Evolutionary conservation across 768 basidiomycete species (phyloP).

Genomic region (Gloeopeniophorella convolvens): DNA sequence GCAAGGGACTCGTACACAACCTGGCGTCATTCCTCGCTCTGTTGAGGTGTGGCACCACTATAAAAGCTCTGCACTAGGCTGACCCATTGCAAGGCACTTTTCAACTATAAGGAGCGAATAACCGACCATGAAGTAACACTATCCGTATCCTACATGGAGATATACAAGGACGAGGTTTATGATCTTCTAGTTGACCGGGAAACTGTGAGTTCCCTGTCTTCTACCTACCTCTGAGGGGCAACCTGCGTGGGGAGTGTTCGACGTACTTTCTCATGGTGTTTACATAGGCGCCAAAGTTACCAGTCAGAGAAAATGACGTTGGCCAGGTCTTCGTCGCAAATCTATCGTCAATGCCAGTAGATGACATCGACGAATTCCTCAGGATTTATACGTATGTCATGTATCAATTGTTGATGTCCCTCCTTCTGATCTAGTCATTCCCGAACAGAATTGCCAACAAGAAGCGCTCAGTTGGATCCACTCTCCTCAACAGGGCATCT

Average conservation of each 20-base stretch:
- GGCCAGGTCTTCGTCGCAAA: slow-evolving; percentile 54
- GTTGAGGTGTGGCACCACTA: slow-evolving; percentile 47
- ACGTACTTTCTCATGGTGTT: not conserved
- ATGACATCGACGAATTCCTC: slow-evolving; percentile 43
- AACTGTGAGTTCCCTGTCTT: slow-evolving; percentile 39
- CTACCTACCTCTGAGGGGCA: not conserved
- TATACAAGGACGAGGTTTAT: slow-evolving; percentile 88
- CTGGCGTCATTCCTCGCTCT: slow-evolving; percentile 82
- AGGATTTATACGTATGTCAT: slow-evolving; percentile 38
- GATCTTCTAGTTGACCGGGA: slow-evolving; percentile 74
- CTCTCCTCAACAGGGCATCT: slow-evolving; percentile 76
- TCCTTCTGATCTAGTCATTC: not conserved
- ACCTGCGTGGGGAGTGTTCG: not conserved
- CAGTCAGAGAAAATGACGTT: slow-evolving; percentile 44
- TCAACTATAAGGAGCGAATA: slow-evolving; percentile 16
- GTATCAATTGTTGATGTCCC: not conserved
- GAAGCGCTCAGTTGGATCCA: slow-evolving; percentile 79
- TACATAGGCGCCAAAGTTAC: slow-evolving; percentile 44
- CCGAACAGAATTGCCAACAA: slow-evolving; percentile 57
- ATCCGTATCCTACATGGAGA: slow-evolving; percentile 76
- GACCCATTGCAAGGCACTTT: slow-evolving; percentile 7
- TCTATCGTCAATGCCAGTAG: slow-evolving; percentile 34
- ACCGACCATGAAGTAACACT: slow-evolving; percentile 38
- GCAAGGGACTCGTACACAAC: slow-evolving; percentile 68
- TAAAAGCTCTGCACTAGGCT: not conserved